These are phyloP conservation scores for Cochlearia excelsa DNA, from an alignment of 345 rosid genomes.

Conservation along the genomic window DNA sequence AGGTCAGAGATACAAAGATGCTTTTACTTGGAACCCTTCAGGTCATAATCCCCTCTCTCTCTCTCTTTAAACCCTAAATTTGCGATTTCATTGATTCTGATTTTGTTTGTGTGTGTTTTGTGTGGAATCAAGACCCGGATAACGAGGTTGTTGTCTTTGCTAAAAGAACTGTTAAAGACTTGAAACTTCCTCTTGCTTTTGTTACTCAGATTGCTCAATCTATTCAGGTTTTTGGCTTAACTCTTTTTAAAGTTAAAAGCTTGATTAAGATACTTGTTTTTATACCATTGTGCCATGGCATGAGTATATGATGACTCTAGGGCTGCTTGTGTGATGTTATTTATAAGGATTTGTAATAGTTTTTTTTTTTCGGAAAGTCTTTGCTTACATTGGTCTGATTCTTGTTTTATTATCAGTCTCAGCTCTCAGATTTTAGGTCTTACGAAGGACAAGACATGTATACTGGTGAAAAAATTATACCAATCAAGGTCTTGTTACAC, in stretches of 20 bases:
- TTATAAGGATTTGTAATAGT: conserved; percentile 4
- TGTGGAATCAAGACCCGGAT: conserved; percentile 63
- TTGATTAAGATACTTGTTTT: background rate
- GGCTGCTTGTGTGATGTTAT: conserved; percentile 19
- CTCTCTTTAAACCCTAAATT: conserved; percentile 11
- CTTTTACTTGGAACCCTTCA: conserved; percentile 96
- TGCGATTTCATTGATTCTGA: conserved; percentile 9
- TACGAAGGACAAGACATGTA: conserved; percentile 94
- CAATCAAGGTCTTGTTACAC: conserved; percentile 67
- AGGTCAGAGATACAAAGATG: conserved; percentile 81
- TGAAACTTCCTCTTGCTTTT: conserved; percentile 85
- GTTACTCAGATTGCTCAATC: conserved; percentile 80
- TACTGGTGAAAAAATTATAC: conserved; percentile 86
- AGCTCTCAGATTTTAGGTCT: conserved; percentile 76
- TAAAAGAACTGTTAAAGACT: conserved; percentile 83
- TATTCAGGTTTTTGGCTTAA: conserved; percentile 57
- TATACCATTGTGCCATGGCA: background rate
- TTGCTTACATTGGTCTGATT: conserved; percentile 9
- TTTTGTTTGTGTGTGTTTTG: background rate
- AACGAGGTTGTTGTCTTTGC: conserved; percentile 81
- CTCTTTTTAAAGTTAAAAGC: background rate
- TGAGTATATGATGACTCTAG: conserved; percentile 6
- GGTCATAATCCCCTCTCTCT: conserved; percentile 37
- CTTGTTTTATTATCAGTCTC: conserved; percentile 48
- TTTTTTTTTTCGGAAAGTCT: background rate